Percentiles rank a stretch among this genome's conserved stretches.
phyloP scores from a whole-genome alignment of 129 eudicot species.

The Escallonia herrerae region DNA sequence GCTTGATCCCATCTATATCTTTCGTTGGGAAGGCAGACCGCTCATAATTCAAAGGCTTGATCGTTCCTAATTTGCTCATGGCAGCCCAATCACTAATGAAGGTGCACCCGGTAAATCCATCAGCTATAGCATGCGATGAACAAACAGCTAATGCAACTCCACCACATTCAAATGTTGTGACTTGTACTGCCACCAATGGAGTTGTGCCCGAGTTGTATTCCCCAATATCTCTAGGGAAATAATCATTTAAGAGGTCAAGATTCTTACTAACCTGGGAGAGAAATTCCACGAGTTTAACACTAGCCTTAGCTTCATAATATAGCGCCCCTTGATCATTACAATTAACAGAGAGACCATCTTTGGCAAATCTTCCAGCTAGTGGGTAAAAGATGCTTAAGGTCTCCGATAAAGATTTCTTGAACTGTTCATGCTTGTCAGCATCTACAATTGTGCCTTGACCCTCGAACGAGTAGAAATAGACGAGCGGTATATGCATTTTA shows the following conservation, averaged over 20 bases:
- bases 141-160: slow-evolving; percentile 16
- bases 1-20: slow-evolving; percentile 2
- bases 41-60: not conserved
- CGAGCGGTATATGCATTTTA: slow-evolving; percentile 5
- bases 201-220: not conserved
- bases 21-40: slow-evolving; percentile 17
- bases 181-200: slow-evolving; percentile 12
- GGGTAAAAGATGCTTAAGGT: slow-evolving; percentile 16
- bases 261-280: not conserved
- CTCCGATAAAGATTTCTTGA: slow-evolving; percentile 14
- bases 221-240: slow-evolving; percentile 4
- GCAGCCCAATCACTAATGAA: slow-evolving; percentile 21
- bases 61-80: not conserved
- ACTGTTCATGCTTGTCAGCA: not conserved
- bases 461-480: slow-evolving; percentile 16
- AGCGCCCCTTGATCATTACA: slow-evolving; percentile 23
- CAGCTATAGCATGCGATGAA: slow-evolving; percentile 15
- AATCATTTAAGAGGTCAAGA: slow-evolving; percentile 1
- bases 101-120: slow-evolving; percentile 4
- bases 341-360: slow-evolving; percentile 6
- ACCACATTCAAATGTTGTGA: slow-evolving; percentile 18
- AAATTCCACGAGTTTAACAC: not conserved
- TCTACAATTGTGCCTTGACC: not conserved
- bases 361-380: slow-evolving; percentile 15
- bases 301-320: slow-evolving; percentile 14